These are phyloP conservation scores for Botrytis squamosa DNA, from an alignment of 2,329 filamentous ascomycete species.

Conservation along the genomic window DNA sequence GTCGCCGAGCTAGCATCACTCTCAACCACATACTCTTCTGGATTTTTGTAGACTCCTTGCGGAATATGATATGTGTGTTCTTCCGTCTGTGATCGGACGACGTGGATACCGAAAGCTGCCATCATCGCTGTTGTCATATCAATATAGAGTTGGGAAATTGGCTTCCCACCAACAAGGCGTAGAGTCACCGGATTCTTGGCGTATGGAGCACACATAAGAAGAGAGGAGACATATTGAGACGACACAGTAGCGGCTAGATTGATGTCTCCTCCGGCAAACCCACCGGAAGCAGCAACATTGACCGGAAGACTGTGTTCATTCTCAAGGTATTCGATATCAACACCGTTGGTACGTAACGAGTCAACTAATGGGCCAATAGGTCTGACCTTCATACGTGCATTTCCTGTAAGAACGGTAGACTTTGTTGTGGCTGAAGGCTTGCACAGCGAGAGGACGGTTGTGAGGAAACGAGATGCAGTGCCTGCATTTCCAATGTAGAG, in stretches of 20 bases:
- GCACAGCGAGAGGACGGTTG: conserved; percentile 85
- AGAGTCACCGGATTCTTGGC: conserved; percentile 91
- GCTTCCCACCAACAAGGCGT: conserved; percentile 89
- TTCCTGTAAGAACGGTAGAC: conserved; percentile 84
- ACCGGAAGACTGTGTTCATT: conserved; percentile 81
- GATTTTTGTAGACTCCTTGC: conserved; percentile 78
- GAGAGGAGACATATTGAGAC: conserved; percentile 97
- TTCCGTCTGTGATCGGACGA: conserved; percentile 73
- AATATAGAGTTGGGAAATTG: conserved; percentile 95
- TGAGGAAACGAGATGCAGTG: conserved; percentile 92
- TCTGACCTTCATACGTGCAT: conserved; percentile 91
- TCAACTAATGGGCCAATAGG: conserved; percentile 93
- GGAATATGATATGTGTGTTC: conserved; percentile 94
- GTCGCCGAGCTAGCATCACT: conserved; percentile 98
- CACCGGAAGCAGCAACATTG: conserved; percentile 75
- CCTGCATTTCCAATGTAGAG: conserved; percentile 96
- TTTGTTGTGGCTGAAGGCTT: conserved; percentile 57
- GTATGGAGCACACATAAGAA: conserved; percentile 95
- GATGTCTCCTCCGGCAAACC: conserved; percentile 82
- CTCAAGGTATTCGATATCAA: conserved; percentile 83
- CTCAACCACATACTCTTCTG: conserved; percentile 83
- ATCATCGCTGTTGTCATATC: conserved; percentile 99
- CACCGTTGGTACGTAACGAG: conserved; percentile 81
- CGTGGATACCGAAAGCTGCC: conserved; percentile 81
- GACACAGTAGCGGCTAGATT: conserved; percentile 93